Conservation (phyloP, 768 basidiomycete genomes). For the Boletus reticuloceps region DNA sequence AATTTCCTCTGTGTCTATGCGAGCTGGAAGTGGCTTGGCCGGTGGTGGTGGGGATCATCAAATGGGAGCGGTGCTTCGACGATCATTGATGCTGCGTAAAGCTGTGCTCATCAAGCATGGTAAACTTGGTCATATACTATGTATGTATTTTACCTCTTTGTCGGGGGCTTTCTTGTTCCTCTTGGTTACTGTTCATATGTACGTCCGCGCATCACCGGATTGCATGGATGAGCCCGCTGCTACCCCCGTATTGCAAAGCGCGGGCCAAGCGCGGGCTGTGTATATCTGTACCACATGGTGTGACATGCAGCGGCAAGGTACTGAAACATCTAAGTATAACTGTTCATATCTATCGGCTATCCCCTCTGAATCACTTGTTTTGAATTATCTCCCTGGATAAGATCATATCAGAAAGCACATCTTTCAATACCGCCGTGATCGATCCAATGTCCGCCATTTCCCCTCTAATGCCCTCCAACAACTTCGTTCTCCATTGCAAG, state of each 20-base stretch:
- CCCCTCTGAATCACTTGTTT: neutral
- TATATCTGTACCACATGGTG: no score
- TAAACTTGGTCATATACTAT: neutral
- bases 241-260: neutral
- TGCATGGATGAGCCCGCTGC: neutral
- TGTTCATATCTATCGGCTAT: neutral
- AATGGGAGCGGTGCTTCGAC: conserved; percentile 6
- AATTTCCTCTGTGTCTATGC: conserved; percentile 70
- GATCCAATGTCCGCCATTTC: neutral
- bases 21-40: conserved; percentile 60
- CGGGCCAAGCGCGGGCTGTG: neutral
- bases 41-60: conserved; percentile 17
- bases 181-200: neutral
- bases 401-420: no score
- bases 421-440: neutral
- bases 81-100: conserved; percentile 17
- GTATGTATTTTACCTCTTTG: neutral
- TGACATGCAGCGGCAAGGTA: neutral
- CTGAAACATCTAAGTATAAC: neutral
- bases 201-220: neutral
- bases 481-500: neutral
- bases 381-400: no score
- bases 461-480: conserved; percentile 3
- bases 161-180: neutral
- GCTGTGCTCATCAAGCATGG: neutral